A percentile compares a stretch with the other conserved stretches of the same genome.
Evolutionary conservation across 371 early-diverging fungal genomes (phyloP).

Genomic region (Batrachochytrium dendrobatidis): DNA sequence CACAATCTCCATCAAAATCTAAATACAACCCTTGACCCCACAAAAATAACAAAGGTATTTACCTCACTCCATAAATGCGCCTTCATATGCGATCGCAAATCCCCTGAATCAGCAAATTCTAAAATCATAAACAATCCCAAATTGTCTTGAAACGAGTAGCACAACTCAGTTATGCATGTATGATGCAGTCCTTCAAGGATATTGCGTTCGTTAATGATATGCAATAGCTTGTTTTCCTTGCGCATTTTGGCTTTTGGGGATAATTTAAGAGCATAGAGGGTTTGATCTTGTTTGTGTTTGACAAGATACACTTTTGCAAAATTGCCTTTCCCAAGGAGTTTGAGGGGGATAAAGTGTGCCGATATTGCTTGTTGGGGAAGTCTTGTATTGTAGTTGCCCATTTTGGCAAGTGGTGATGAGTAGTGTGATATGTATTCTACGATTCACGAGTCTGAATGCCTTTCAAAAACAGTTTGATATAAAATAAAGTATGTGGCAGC

Average conservation of each 20-base stretch:
- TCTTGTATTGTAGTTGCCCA: too few species aligned
- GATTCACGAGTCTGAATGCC: too few species aligned
- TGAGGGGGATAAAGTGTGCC: constrained; percentile 39
- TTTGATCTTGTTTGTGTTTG: constrained; percentile 69
- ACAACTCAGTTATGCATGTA: constrained; percentile 67
- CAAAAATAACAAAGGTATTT: too few species aligned
- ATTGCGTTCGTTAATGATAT: constrained; percentile 70
- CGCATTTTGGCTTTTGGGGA: constrained; percentile 70
- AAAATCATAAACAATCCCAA: constrained; percentile 72
- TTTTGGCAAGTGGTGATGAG: too few species aligned
- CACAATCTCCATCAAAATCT: too few species aligned
- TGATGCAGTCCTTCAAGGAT: constrained; percentile 72
- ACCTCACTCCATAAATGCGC: too few species aligned
- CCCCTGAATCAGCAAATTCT: constrained; percentile 79
- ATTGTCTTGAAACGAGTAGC: constrained; percentile 79
- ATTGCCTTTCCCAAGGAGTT: constrained; percentile 42
- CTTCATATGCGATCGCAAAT: constrained; percentile 72
- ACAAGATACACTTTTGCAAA: constrained; percentile 59
- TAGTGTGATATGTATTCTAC: too few species aligned
- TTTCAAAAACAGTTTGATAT: too few species aligned
- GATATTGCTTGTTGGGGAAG: too few species aligned
- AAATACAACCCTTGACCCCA: too few species aligned
- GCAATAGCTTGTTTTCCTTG: constrained; percentile 55
- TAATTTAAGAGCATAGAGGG: constrained; percentile 72
- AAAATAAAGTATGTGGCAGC: too few species aligned